Evolutionary conservation across 257 asterid genomes (phyloP).

Genomic region (Cynanchum wilfordii): DNA sequence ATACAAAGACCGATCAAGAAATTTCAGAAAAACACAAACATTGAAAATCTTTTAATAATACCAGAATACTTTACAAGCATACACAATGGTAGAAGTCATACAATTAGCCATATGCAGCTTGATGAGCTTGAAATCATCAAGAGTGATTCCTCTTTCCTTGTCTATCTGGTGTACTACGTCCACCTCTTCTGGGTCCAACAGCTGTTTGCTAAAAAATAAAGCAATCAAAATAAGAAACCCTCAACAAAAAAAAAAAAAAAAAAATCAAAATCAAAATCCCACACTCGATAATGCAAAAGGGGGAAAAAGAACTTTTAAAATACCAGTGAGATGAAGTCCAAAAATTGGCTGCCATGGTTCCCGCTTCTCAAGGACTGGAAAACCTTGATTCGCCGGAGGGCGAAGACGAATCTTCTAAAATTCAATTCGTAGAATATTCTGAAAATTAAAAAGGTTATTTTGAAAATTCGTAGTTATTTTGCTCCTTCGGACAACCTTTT

Average conservation of each 20-base stretch:
- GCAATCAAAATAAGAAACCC: not conserved
- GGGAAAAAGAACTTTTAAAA: not conserved
- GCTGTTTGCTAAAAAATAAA: constrained; percentile 52
- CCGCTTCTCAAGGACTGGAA: not conserved
- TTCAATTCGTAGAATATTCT: not conserved
- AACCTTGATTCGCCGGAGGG: not conserved
- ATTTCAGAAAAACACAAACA: not conserved
- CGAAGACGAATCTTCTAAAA: not conserved
- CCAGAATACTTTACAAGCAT: not conserved
- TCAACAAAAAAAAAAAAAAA: no score
- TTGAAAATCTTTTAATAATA: not conserved
- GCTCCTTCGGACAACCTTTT: no score
- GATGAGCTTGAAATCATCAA: constrained; percentile 89
- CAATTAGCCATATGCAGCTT: constrained; percentile 79
- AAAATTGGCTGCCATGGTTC: constrained; percentile 79
- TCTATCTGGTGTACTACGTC: constrained; percentile 71
- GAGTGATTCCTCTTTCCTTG: constrained; percentile 74
- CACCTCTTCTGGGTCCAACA: constrained; percentile 74
- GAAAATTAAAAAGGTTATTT: no score
- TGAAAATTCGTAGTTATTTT: no score
- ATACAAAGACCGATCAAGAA: not conserved
- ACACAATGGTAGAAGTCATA: constrained; percentile 18
- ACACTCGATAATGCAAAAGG: not conserved
- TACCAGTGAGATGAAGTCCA: constrained; percentile 94
- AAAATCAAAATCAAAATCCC: no score